Evolutionary conservation across 352 stramenopile species (phyloP), one percentile per base, ranked within the genome.

Genomic region (Elongisporangium undulatum): DNA sequence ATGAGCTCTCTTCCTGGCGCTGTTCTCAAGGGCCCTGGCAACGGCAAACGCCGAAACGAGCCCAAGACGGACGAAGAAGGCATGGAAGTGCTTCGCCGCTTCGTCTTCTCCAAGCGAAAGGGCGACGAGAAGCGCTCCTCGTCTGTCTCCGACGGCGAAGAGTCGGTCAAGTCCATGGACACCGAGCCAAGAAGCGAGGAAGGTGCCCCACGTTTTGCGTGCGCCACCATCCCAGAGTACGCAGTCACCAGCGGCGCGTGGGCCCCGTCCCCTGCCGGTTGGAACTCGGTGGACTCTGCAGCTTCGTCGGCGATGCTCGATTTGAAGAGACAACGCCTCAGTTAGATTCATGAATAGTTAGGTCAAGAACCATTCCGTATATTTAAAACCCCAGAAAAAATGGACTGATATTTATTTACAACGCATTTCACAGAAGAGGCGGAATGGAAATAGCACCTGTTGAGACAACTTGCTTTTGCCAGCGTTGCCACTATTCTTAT

Each of bases 21-120:
- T 1, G 81, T 92, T 23, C 68, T 92, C 2, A 92, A 92, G 58
- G 83, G 80, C 0, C 79, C 83, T 3, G 82, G 79, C 17, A 90
- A 84, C 59, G 79, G 80, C 58, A 92, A 92, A 61, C 78, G 81
- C 20, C 79, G 83, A 39, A 89, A 79, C 61, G 83, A 92, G 63
- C 83, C 83, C n/a, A 90, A 88, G 69, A 92, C 83, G n/a, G 83
- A 90, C 55, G 80, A 90, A 62, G 77, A 84, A 38, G 83, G 83
- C 58, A 92, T 92, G 83, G 79, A 88, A 68, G 82, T 92, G 58
- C 74, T 92, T 21, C 83, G 83, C 45, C 81, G 81, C 67, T 92
- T 92, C 58, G 83, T 92, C 41, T 92, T 92, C 58, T 86, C 78
- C 38, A 92, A 92, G 74, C 87, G 87, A 56, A 88, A 88, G 61